phyloP scores from a whole-genome alignment of 2,329 filamentous ascomycete genomes.

The Pseudogymnoascus sp. region DNA sequence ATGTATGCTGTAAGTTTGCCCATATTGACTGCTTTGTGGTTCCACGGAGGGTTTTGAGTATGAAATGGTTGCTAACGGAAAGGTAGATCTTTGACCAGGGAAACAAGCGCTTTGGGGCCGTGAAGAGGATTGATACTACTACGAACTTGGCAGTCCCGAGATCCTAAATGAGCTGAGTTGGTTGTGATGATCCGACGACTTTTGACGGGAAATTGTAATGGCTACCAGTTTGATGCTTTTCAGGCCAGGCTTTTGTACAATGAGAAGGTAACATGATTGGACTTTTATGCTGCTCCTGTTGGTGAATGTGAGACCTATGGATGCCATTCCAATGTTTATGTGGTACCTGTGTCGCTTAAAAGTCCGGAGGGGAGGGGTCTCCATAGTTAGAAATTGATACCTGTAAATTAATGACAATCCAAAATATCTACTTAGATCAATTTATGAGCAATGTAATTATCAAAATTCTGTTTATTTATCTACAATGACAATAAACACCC shows the following conservation, averaged over 20 bases:
- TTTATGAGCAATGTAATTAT: not conserved
- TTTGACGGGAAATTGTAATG: not conserved
- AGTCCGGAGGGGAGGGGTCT: not conserved
- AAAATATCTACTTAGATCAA: not conserved
- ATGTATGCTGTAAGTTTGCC: conserved; percentile 45
- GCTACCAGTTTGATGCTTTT: not conserved
- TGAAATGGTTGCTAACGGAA: conserved; percentile 10
- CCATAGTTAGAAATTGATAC: not conserved
- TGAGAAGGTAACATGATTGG: not conserved
- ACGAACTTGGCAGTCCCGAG: not conserved
- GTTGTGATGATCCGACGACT: not conserved
- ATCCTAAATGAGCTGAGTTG: not conserved
- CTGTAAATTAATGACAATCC: not conserved
- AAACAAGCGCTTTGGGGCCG: conserved; percentile 46
- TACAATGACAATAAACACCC: not conserved
- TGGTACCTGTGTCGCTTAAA: not conserved
- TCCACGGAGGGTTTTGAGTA: not conserved
- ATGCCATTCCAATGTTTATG: not conserved
- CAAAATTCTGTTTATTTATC: not conserved
- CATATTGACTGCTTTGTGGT: not conserved
- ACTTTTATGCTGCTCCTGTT: not conserved
- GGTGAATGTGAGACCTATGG: not conserved
- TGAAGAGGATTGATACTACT: conserved; percentile 35
- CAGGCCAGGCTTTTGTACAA: not conserved
- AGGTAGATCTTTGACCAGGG: conserved; percentile 50